Conservation (phyloP, 805 yeast species). For the Lipomyces mesembrius region DNA sequence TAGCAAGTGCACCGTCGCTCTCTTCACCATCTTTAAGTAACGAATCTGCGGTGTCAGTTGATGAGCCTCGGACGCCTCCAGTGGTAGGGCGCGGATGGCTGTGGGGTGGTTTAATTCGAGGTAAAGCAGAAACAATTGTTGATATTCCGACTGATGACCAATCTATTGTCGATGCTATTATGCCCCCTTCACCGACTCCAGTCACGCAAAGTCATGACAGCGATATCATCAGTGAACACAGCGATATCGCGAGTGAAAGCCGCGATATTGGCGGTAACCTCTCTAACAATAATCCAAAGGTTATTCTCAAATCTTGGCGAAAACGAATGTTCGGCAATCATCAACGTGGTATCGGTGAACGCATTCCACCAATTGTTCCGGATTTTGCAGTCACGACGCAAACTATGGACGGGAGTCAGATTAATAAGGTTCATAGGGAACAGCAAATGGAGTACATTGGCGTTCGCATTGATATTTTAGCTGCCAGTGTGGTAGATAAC, state of each 20-base stretch:
- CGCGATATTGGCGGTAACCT: not conserved
- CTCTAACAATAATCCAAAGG: not conserved
- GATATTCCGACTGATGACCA: conserved; percentile 31
- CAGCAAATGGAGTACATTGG: conserved; percentile 11
- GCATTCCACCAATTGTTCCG: not conserved
- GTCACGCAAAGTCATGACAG: not conserved
- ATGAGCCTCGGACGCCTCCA: conserved; percentile 5
- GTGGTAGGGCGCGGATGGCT: not conserved
- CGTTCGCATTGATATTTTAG: conserved; percentile 43
- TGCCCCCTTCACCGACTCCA: conserved; percentile 31
- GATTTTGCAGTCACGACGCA: not conserved
- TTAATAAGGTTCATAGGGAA: not conserved
- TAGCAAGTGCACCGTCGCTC: not conserved
- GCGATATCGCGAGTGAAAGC: not conserved
- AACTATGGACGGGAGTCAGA: not conserved
- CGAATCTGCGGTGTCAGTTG: not conserved
- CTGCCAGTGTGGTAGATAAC: conserved; percentile 37
- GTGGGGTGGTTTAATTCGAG: conserved; percentile 37
- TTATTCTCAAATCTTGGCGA: not conserved
- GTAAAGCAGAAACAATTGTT: conserved; percentile 20
- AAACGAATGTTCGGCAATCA: conserved; percentile 4
- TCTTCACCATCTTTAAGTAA: not conserved
- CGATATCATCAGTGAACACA: not conserved
- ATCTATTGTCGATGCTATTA: conserved; percentile 28
- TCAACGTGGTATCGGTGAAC: not conserved